phyloP scores from a whole-genome alignment of 768 basidiomycete species.

The Lactifluus subvellereus region DNA sequence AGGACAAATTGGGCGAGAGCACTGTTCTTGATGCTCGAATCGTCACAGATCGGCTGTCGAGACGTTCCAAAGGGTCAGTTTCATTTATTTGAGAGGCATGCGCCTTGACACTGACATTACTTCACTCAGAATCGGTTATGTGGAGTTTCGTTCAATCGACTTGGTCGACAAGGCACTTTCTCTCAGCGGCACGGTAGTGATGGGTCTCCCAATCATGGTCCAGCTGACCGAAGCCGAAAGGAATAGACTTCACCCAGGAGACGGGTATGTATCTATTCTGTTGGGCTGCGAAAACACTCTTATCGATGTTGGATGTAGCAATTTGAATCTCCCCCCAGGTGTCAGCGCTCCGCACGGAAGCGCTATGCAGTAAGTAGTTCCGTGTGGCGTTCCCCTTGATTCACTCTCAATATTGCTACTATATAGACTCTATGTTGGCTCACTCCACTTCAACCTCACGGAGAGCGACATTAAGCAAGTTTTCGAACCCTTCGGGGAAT shows the following conservation, averaged over 20 bases:
- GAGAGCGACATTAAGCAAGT: conserved; percentile 98
- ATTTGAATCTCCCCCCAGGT: conserved; percentile 78
- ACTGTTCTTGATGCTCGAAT: conserved; percentile 94
- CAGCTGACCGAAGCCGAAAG: conserved; percentile 96
- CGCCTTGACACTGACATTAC: background rate
- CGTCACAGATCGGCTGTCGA: conserved; percentile 90
- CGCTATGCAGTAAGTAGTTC: conserved; percentile 70
- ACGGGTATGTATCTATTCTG: conserved; percentile 51
- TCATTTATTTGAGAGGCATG: background rate
- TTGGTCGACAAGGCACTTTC: conserved; percentile 86
- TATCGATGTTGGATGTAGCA: conserved; percentile 37
- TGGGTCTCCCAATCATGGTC: conserved; percentile 96
- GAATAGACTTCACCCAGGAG: conserved; percentile 83
- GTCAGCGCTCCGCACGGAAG: conserved; percentile 63
- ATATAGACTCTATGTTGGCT: conserved; percentile 88
- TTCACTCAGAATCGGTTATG: conserved; percentile 75
- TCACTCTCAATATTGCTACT: conserved; percentile 13
- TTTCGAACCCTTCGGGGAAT: conserved; percentile 96
- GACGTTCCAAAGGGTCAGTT: conserved; percentile 93
- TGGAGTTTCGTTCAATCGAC: conserved; percentile 90
- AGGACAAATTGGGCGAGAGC: conserved; percentile 91
- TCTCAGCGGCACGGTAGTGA: conserved; percentile 91
- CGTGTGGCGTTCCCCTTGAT: conserved; percentile 25
- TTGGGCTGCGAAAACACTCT: conserved; percentile 14
- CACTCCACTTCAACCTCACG: conserved; percentile 93